Base-by-base conservation (phyloP, 495 filamentous ascomycete species). In the Aspergillus leporis region DNA sequence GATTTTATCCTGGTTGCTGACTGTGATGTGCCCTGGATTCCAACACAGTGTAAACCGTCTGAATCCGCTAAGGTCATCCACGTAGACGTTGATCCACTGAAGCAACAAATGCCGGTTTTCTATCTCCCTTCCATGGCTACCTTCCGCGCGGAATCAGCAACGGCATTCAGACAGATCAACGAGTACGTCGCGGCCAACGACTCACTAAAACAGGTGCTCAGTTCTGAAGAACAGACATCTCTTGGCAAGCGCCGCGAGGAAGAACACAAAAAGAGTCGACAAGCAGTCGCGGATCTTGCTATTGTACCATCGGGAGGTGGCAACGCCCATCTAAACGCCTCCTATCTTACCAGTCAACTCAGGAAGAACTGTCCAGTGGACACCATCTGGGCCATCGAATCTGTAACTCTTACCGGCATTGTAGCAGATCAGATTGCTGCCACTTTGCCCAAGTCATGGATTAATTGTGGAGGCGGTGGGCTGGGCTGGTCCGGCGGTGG, bases 401-500 rank as follows among this genome's bases (percentile, higher is more conserved):
- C 93, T 1, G 93, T 98, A 19, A 98, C 93, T 7, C 87, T 90
- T 55, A 91, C 90, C 0, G 72, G 68, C 2, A 85, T 89, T 51
- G 90, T 95, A 14, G 86, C 91, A 21, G 91, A 98, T 64, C 87
- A 91, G 62, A 68, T 97, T n/a, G 83, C 85, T 66, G 86, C 87
- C 12, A 89, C 84, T 14, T 61, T 85, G 1, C 93, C 92, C 0
- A 90, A 92, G 5, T 87, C 85, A 8, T 94, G 91, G 87, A 87
- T 96, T 67, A 96, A 96, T 76, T 98, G 93, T 70, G 93, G 93
- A 14, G 93, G 93, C 32, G 93, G 93, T 36, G 93, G 93, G 4
- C 81, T 97, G 0, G 93, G 93, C 19, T 98, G 93, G 93, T 93
- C 89, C n/a, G 93, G 93, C 21, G 93, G 93, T 46, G 93, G 83